Evolutionary conservation across 2,329 filamentous ascomycete species (phyloP).

Genomic region (Trichophyton benhamiae): DNA sequence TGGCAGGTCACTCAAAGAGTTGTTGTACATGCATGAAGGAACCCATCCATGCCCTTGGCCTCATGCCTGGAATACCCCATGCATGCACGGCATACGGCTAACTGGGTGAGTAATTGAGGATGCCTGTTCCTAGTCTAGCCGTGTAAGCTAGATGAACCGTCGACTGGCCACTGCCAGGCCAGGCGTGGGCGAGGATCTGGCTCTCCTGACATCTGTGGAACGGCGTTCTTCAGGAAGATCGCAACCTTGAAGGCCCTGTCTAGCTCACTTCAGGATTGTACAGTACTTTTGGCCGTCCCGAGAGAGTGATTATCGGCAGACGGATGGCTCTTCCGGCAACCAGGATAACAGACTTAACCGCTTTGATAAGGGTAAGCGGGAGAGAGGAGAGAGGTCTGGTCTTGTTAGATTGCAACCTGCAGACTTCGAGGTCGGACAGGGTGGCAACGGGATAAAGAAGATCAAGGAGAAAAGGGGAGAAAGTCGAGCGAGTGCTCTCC

Average conservation of each 20-base stretch:
- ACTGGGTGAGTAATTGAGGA: neutral
- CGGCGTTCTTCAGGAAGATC: conserved; percentile 1
- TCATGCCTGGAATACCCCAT: neutral
- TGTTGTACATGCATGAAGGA: too few relatives aligned
- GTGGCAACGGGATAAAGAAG: neutral
- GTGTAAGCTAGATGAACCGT: too few relatives aligned
- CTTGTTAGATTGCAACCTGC: neutral
- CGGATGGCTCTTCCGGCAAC: neutral
- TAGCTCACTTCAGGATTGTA: too few relatives aligned
- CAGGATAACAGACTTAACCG: neutral
- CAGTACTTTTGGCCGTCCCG: neutral
- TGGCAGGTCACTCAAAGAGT: neutral
- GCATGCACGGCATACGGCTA: neutral
- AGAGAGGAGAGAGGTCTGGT: too few relatives aligned
- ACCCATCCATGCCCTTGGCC: neutral
- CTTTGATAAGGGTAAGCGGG: neutral
- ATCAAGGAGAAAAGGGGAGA: neutral
- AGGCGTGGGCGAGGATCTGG: neutral
- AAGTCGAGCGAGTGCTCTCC: too few relatives aligned
- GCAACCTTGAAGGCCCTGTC: neutral
- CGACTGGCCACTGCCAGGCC: too few relatives aligned
- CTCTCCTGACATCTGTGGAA: neutral
- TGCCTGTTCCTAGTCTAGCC: neutral
- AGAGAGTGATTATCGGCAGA: neutral
- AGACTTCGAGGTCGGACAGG: too few relatives aligned